Conservation (phyloP, 2,329 filamentous ascomycete species). For the Hypoxylon sp. region DNA sequence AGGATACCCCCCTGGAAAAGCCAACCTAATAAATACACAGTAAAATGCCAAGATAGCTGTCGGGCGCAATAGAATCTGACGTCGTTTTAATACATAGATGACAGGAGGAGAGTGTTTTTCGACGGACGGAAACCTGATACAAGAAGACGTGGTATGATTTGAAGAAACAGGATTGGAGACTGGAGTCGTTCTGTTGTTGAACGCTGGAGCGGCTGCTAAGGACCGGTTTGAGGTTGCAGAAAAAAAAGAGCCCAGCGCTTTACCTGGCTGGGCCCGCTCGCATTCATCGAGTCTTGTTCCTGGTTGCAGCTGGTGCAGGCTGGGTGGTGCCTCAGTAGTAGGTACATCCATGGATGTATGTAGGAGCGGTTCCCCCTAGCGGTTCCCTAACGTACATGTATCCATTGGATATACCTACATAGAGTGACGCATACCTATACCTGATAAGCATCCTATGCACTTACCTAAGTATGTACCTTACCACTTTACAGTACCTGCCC, state of each 20-base stretch:
- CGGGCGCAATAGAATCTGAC: constrained; percentile 13
- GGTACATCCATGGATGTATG: too few species aligned
- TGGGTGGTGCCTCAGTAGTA: background rate
- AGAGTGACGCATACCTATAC: background rate
- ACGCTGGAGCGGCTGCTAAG: constrained; percentile 8
- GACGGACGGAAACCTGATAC: constrained; percentile 4
- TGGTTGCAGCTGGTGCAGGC: constrained; percentile 2
- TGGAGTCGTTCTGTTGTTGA: constrained; percentile 12
- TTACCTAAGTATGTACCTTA: background rate
- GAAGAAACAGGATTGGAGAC: constrained; percentile 13
- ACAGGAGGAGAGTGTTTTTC: background rate
- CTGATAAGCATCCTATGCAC: background rate
- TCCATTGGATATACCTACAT: too few species aligned
- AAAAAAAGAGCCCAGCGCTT: constrained; percentile 27
- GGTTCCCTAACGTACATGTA: too few species aligned
- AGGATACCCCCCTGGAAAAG: constrained; percentile 21
- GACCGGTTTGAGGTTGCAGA: constrained; percentile 32
- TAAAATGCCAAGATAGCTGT: constrained; percentile 15
- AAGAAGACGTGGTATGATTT: background rate
- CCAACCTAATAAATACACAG: constrained; percentile 11
- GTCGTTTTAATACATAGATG: constrained; percentile 3
- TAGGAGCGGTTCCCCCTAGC: background rate
- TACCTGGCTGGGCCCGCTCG: constrained; percentile 23
- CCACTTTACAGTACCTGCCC: too few species aligned
- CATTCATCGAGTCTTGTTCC: constrained; percentile 6